Conservation (phyloP, 2,329 filamentous ascomycete species). For the Cladosporium phlei region DNA sequence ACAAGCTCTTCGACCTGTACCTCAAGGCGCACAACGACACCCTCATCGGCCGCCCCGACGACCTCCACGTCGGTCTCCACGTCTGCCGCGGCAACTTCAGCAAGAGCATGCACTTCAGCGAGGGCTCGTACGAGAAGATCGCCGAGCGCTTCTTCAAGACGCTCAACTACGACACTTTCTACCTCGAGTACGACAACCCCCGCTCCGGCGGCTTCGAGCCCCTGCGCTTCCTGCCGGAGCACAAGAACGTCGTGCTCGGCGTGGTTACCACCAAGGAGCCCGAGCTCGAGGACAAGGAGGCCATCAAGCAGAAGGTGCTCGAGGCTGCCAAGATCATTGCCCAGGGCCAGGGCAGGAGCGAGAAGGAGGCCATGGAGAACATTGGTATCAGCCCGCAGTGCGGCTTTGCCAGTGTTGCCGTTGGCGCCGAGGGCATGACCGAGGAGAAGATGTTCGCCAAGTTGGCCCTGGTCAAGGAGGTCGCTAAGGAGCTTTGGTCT, state of each 20-base stretch:
- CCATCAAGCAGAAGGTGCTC: slow-evolving; percentile 31
- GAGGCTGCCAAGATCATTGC: slow-evolving; percentile 36
- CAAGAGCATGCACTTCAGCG: slow-evolving; percentile 36
- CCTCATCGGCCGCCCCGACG: slow-evolving; percentile 31
- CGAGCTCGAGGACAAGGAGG: slow-evolving; percentile 31
- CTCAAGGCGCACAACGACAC: slow-evolving; percentile 36
- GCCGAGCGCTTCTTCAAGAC: slow-evolving; percentile 36
- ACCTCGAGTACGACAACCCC: slow-evolving; percentile 37
- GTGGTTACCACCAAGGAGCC: slow-evolving; percentile 36
- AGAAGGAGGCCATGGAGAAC: slow-evolving; percentile 35
- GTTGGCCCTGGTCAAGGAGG: slow-evolving; percentile 33
- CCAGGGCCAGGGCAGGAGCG: slow-evolving; percentile 32
- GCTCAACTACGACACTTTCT: slow-evolving; percentile 37
- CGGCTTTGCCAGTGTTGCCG: slow-evolving; percentile 35
- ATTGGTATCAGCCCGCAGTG: slow-evolving; percentile 37
- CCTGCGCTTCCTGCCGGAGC: slow-evolving; percentile 33
- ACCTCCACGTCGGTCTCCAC: slow-evolving; percentile 36
- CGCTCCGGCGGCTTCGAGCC: slow-evolving; percentile 37
- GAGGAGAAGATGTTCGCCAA: slow-evolving; percentile 38
- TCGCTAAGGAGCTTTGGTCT: slow-evolving; percentile 35
- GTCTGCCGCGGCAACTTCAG: slow-evolving; percentile 38
- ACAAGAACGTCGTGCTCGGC: slow-evolving; percentile 38
- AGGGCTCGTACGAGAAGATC: slow-evolving; percentile 36
- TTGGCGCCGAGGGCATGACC: slow-evolving; percentile 35
- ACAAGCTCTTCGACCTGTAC: slow-evolving; percentile 34